Percentiles rank a stretch among this genome's conserved stretches.
Evolutionary conservation across 768 basidiomycete genomes (phyloP).

Genomic region (Russula lepida): DNA sequence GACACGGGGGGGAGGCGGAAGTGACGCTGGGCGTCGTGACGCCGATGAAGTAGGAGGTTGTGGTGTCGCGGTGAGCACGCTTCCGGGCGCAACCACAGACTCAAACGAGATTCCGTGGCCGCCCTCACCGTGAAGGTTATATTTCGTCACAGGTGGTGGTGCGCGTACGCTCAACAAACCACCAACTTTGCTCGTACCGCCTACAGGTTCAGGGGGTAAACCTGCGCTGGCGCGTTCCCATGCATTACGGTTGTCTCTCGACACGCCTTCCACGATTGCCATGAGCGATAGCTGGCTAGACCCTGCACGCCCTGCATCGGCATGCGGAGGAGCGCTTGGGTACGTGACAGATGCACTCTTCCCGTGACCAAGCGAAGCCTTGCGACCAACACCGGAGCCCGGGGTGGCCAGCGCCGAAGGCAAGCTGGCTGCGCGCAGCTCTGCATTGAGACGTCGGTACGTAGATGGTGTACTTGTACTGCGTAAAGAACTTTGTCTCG

Average conservation of each 20-base stretch:
- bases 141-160: slow-evolving; percentile 13
- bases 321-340: background rate
- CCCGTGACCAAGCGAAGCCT: background rate
- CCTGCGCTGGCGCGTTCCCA: slow-evolving; percentile 20
- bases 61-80: background rate
- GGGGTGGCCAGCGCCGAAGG: background rate
- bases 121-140: slow-evolving; percentile 16
- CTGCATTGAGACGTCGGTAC: background rate
- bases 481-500: slow-evolving; percentile 9
- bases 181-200: background rate
- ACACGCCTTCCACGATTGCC: slow-evolving; percentile 60
- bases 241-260: slow-evolving; percentile 32
- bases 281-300: slow-evolving; percentile 39
- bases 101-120: slow-evolving; percentile 15
- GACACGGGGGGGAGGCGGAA: slow-evolving; percentile 2
- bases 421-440: background rate
- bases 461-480: background rate
- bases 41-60: background rate
- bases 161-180: slow-evolving; percentile 14
- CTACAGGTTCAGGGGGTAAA: background rate
- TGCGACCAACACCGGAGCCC: background rate
- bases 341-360: background rate
- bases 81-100: slow-evolving; percentile 7
- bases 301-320: background rate
- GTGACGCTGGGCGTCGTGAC: background rate